Evolutionary conservation across 2,329 filamentous ascomycete genomes (phyloP), one percentile per base, ranked within the genome.

Genomic region (Paecilomyces formosus): DNA sequence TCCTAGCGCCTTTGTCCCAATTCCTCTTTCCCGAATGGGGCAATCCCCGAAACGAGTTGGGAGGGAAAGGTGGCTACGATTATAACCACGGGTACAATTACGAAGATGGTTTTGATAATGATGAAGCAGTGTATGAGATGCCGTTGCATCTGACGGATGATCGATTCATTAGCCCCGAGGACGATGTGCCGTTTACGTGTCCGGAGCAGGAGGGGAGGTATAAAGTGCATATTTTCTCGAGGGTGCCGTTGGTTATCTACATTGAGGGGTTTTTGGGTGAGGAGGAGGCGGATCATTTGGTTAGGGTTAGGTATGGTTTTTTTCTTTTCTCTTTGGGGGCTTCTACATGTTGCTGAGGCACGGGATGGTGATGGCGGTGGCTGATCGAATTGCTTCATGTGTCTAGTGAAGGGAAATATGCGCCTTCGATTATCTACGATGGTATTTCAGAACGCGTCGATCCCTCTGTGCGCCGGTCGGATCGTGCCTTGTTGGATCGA

Each of bases 171-270:
- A 72, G 70, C 54, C 68, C 68, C 1, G 70, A 74, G 9, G 72
- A 74, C 61, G 70, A 65, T 3, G 60, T 66, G 12, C 63, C 64
- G 3, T 45, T 63, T 9, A 62, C 60, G 33, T 74, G 72, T 35
- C 63, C 68, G 21, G 62, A 58, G 18, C 60, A 62, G n/a, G 57
- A 64, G 0, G 64, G 66, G 5, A 61, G 61, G 2, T 74, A 74
- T 59, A 62, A 63, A 15, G 70, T 80, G 1, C 79, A 82, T 63
- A 71, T 86, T 4, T 74, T 85, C 55, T 80, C 76, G 18, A 72
- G 78, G 15, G 76, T 79, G 52, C 84, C 84, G 2, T 68, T 86
- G 60, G 74, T 87, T 6, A 74, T 86, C 15, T 85, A 86, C 67
- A 78, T 86, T 53, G 81, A 84, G 65, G 73, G 76, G 35, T 86